A percentile compares a stretch with the other conserved stretches of the same genome.
These are phyloP conservation scores for Talaromyces islandicus DNA, from an alignment of 2,329 filamentous ascomycete species.

Conservation along the genomic window DNA sequence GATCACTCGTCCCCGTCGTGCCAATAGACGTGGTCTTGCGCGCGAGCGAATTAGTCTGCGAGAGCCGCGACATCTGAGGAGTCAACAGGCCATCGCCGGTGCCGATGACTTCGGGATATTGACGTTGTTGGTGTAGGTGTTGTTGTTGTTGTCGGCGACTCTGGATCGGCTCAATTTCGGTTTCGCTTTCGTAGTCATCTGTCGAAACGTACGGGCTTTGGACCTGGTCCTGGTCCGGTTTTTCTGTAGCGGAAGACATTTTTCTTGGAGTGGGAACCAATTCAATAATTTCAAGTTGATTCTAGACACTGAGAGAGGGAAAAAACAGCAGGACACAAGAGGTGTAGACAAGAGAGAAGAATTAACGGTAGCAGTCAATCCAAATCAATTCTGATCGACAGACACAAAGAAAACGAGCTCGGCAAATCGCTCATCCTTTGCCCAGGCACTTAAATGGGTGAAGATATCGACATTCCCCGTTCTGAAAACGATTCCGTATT, in stretches of 20 bases:
- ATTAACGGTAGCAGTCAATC: background rate
- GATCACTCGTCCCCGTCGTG: constrained; percentile 43
- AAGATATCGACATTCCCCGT: background rate
- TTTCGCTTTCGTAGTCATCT: constrained; percentile 6
- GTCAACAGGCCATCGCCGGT: constrained; percentile 16
- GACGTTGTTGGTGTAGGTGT: background rate
- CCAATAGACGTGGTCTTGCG: constrained; percentile 40
- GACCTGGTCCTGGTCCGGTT: background rate
- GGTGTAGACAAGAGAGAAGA: background rate
- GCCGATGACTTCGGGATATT: constrained; percentile 2
- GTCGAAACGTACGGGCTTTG: constrained; percentile 1
- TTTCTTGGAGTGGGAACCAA: background rate
- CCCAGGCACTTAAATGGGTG: background rate
- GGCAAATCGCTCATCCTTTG: background rate
- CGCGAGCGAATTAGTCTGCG: constrained; percentile 19
- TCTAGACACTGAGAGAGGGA: background rate
- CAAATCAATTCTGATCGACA: background rate
- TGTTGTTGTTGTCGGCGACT: constrained; percentile 7
- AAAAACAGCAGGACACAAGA: background rate
- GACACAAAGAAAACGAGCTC: background rate
- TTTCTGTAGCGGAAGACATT: background rate
- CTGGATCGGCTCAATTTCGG: constrained; percentile 8
- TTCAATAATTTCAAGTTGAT: background rate
- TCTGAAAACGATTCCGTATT: background rate
- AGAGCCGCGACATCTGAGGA: constrained; percentile 24